Evolutionary conservation across 2,329 filamentous ascomycete species (phyloP).

Genomic region (Ramularia endophylla): DNA sequence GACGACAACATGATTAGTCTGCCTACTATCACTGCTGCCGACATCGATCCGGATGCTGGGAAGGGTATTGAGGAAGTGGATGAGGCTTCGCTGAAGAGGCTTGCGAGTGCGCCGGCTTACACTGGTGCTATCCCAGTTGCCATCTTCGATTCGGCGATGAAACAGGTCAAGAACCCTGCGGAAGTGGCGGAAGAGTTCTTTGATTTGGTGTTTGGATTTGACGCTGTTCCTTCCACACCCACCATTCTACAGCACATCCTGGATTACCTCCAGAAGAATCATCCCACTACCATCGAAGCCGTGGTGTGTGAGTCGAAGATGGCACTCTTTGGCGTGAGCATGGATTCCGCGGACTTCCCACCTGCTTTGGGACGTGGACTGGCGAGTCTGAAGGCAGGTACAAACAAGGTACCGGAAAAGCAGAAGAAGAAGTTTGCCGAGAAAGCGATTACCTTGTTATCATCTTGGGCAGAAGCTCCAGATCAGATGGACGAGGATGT

Average conservation of each 20-base stretch:
- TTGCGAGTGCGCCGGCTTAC: slow-evolving; percentile 69
- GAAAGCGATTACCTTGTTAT: slow-evolving; percentile 45
- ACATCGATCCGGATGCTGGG: slow-evolving; percentile 51
- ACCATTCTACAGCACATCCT: slow-evolving; percentile 71
- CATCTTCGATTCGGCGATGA: slow-evolving; percentile 81
- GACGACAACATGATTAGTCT: slow-evolving; percentile 54
- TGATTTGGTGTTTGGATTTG: slow-evolving; percentile 67
- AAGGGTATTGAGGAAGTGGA: slow-evolving; percentile 47
- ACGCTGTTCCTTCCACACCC: slow-evolving; percentile 56
- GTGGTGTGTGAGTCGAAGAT: slow-evolving; percentile 65
- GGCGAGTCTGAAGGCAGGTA: slow-evolving; percentile 52
- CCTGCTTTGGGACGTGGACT: slow-evolving; percentile 62
- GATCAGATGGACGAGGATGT: slow-evolving; percentile 48
- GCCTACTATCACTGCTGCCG: slow-evolving; percentile 56
- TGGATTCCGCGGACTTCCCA: slow-evolving; percentile 65
- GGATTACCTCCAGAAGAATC: slow-evolving; percentile 48
- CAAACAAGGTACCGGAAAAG: slow-evolving; percentile 32
- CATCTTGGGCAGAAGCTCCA: slow-evolving; percentile 40
- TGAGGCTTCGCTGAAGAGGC: slow-evolving; percentile 54
- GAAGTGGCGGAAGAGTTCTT: slow-evolving; percentile 72
- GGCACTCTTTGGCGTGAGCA: slow-evolving; percentile 60
- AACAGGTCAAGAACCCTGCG: slow-evolving; percentile 62
- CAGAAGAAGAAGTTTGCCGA: slow-evolving; percentile 36
- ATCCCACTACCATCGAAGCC: slow-evolving; percentile 51
- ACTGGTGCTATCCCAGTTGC: slow-evolving; percentile 91